Conservation (phyloP, 192 early-diverging fungal genomes). For the Rhizoclosmatium sp. region DNA sequence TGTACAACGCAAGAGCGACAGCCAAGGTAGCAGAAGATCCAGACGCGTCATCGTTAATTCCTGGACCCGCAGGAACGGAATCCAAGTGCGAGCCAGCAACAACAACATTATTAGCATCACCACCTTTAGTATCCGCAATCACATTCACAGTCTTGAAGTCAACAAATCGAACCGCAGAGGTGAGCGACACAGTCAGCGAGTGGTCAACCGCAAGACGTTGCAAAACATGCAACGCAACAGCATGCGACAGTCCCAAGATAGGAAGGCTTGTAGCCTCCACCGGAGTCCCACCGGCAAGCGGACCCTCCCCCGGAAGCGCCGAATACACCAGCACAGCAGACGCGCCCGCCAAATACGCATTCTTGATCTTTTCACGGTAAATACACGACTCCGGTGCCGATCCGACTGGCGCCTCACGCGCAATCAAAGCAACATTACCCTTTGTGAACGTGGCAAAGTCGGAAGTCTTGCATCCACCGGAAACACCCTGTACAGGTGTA, state of each 20-base stretch:
- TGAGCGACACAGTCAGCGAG: constrained; percentile 23
- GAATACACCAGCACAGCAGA: constrained; percentile 37
- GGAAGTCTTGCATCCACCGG: constrained; percentile 5
- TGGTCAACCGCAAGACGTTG: constrained; percentile 15
- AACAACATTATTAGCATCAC: constrained; percentile 43
- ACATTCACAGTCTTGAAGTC: constrained; percentile 45
- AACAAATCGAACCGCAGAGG: constrained; percentile 6
- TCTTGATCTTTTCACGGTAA: constrained; percentile 35
- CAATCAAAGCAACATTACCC: constrained; percentile 25
- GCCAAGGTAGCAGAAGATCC: constrained; percentile 52
- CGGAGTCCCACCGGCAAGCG: constrained; percentile 7
- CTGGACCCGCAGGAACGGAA: constrained; percentile 52
- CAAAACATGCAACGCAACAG: constrained; percentile 34
- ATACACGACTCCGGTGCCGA: constrained; percentile 12
- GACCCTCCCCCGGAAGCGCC: constrained; percentile 27
- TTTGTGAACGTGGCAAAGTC: constrained; percentile 27
- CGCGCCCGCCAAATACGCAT: constrained; percentile 36
- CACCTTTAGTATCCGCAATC: constrained; percentile 42
- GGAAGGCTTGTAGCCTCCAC: constrained; percentile 23
- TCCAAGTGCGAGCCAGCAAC: constrained; percentile 54
- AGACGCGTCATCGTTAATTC: constrained; percentile 61
- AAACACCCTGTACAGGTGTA: constrained; percentile 12
- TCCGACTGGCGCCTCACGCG: constrained; percentile 25
- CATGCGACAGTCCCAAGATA: constrained; percentile 28
- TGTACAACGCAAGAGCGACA: constrained; percentile 43